phyloP scores from a whole-genome alignment of 352 stramenopile genomes.

The Phytophthora sp. region DNA sequence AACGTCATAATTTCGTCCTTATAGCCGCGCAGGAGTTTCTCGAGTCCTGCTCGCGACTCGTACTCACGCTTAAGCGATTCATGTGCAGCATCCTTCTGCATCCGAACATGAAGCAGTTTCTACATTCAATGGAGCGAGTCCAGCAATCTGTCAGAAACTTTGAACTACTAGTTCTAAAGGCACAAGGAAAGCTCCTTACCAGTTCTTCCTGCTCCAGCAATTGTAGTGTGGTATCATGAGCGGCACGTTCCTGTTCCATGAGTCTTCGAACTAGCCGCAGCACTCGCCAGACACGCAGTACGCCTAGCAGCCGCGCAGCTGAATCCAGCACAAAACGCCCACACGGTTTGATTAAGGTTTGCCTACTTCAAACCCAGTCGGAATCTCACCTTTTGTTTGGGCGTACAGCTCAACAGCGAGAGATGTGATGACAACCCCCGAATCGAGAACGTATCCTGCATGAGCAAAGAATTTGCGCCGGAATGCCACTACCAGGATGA shows the following conservation, averaged over 20 bases:
- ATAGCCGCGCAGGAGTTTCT: constrained; percentile 65
- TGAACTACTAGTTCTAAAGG: too few relatives aligned
- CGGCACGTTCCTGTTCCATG: constrained; percentile 50
- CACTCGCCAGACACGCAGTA: constrained; percentile 67
- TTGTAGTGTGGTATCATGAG: constrained; percentile 45
- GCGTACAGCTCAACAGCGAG: constrained; percentile 54
- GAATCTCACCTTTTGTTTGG: constrained; percentile 57
- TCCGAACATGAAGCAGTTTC: constrained; percentile 48
- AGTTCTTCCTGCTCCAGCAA: constrained; percentile 56
- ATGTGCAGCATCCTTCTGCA: constrained; percentile 55
- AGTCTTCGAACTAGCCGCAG: constrained; percentile 61
- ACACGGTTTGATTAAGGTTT: too few relatives aligned
- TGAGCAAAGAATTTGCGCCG: constrained; percentile 57
- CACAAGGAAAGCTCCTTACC: constrained; percentile 29
- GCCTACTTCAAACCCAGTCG: not conserved
- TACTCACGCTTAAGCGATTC: constrained; percentile 70
- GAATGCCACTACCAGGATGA: constrained; percentile 51
- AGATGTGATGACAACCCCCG: constrained; percentile 36
- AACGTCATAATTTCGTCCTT: constrained; percentile 79
- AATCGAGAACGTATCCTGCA: constrained; percentile 64
- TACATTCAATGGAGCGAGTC: constrained; percentile 17
- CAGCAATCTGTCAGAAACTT: too few relatives aligned
- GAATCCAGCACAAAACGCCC: constrained; percentile 10
- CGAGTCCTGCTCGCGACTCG: constrained; percentile 51
- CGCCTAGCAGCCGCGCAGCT: constrained; percentile 55